Evolutionary conservation across 495 filamentous ascomycete species (phyloP).

Genomic region (Penicillium samsonianum): DNA sequence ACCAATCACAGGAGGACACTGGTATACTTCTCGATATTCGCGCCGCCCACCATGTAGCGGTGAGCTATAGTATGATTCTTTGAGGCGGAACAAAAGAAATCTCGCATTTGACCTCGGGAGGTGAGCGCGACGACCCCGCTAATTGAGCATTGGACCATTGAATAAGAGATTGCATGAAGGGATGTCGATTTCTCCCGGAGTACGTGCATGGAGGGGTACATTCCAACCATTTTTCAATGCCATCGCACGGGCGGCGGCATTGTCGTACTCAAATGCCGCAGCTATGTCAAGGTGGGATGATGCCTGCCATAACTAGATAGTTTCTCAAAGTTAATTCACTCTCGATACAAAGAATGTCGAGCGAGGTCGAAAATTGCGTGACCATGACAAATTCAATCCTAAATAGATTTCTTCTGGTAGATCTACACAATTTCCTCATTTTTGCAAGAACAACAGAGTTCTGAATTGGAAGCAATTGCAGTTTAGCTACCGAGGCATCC

Average conservation of each 20-base stretch:
- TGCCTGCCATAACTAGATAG: neutral
- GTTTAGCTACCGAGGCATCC: constrained; percentile 4
- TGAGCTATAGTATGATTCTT: constrained; percentile 25
- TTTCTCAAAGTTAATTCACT: neutral
- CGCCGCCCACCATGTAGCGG: constrained; percentile 30
- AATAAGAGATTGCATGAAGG: neutral
- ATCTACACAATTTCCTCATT: neutral
- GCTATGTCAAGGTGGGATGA: constrained; percentile 3
- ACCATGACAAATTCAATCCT: neutral
- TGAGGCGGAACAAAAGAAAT: constrained; percentile 7
- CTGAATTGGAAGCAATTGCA: neutral
- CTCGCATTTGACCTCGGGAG: constrained; percentile 4
- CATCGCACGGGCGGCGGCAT: constrained; percentile 8
- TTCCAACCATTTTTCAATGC: constrained; percentile 2
- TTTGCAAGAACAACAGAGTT: neutral
- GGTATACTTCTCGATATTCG: constrained; percentile 13
- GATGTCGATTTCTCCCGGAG: constrained; percentile 8
- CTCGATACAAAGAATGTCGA: constrained; percentile 1
- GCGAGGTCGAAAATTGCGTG: neutral
- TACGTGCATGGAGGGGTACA: constrained; percentile 10
- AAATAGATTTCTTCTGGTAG: neutral
- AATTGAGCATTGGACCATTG: neutral
- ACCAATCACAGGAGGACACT: constrained; percentile 10
- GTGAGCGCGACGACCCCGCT: constrained; percentile 4
- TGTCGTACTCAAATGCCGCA: constrained; percentile 10